Evolutionary conservation across 257 asterid species (phyloP), one percentile per base, ranked within the genome.

Genomic region (Plantago ovata): DNA sequence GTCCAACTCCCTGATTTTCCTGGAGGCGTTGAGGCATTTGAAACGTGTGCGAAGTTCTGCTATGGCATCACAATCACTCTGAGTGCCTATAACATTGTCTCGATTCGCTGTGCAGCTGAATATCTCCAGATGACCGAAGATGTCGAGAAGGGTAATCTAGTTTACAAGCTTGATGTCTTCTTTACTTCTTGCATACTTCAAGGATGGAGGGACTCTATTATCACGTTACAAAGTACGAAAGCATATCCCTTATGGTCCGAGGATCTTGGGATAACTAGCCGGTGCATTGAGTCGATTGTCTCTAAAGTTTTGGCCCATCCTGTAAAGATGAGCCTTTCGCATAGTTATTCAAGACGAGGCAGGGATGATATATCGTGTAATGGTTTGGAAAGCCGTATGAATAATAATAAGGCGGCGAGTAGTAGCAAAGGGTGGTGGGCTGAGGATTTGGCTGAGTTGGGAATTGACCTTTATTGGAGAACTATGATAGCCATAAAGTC

Each of bases 391-490:
- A 75, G 73, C 67, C 77, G 38, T 12, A 66, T 85, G 70, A 73
- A 66, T 58, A 69, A 66, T 58, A 69, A 64, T 56, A 69, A 64
- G 50, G 62, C 78, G 13, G 15, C 43, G 2, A 38, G 16, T 15
- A 44, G 44, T 28, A 47, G 65, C 3, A 79, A 75, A 51, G 87
- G 86, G 2, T 86, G 95, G 97, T 87, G 97, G 97, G 97, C 81
- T 44, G 95, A 86, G 24, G 97, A 90, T 43, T 45, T 90, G 38
- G 94, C 98, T 0, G 95, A 90, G 44, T 41, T 90, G 63, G 85
- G 87, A 44, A 78, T 87, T 21, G 98, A 87, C 65, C 81, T 87
- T 18, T 90, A 90, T n/a, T 90, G 96, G 96, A 78, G 98, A 73
- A 72, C 87, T 2, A 81, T 87, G 95, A 78, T 90, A 15, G 91